These are phyloP conservation scores for Chrysochromulina parva DNA, from an alignment of 78 protist genomes.

Conservation along the genomic window DNA sequence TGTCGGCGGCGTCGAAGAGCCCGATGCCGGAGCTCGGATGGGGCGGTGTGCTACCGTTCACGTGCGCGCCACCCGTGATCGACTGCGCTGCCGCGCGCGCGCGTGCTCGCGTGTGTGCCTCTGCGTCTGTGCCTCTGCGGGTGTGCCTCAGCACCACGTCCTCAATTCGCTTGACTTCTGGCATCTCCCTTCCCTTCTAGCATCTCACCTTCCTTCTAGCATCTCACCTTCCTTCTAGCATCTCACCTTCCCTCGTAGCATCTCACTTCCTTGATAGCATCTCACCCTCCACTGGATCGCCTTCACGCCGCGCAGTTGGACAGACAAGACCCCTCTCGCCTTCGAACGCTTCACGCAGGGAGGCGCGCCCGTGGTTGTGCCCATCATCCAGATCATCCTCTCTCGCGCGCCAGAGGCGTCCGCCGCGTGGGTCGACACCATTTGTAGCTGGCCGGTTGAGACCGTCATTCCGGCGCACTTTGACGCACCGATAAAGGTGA, in stretches of 20 bases:
- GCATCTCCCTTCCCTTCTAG: too few relatives aligned
- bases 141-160: background rate
- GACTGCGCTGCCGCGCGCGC: too few relatives aligned
- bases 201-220: too few relatives aligned
- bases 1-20: background rate
- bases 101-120: background rate
- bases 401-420: background rate
- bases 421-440: background rate
- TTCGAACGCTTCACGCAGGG: background rate
- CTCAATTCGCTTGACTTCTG: background rate
- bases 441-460: background rate
- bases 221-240: too few relatives aligned
- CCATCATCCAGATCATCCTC: constrained; percentile 37
- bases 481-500: background rate
- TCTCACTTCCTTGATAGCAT: too few relatives aligned
- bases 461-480: constrained; percentile 23
- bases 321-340: too few relatives aligned
- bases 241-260: too few relatives aligned
- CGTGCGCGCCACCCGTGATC: background rate
- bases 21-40: constrained; percentile 17
- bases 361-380: constrained; percentile 25
- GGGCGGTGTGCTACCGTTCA: constrained; percentile 34
- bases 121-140: background rate
- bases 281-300: too few relatives aligned
- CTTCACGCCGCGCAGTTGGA: too few relatives aligned